These are phyloP conservation scores for Zelopaecilomyces penicillatus DNA, from an alignment of 2,329 filamentous ascomycete genomes.

Conservation along the genomic window DNA sequence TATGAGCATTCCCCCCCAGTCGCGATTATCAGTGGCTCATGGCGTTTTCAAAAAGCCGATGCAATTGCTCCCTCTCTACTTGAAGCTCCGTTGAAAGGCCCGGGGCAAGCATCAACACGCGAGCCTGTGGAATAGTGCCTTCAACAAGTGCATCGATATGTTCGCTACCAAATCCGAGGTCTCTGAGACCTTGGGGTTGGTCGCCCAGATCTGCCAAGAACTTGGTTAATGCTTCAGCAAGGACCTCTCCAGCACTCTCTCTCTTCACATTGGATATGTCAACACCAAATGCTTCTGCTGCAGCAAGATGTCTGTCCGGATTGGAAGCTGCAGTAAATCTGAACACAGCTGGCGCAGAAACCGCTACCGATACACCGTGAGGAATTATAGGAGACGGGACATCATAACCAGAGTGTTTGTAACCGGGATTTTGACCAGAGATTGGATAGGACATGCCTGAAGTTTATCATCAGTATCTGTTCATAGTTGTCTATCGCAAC, in stretches of 20 bases:
- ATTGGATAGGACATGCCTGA: constrained; percentile 94
- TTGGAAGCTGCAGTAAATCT: constrained; percentile 86
- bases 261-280: constrained; percentile 81
- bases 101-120: constrained; percentile 87
- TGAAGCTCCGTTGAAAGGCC: constrained; percentile 63
- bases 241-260: constrained; percentile 81
- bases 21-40: constrained; percentile 27
- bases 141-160: constrained; percentile 82
- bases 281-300: constrained; percentile 84
- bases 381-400: constrained; percentile 75
- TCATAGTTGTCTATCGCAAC: background rate
- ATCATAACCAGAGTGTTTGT: constrained; percentile 80
- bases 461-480: background rate
- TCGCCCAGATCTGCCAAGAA: constrained; percentile 82
- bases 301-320: constrained; percentile 81
- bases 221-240: constrained; percentile 71
- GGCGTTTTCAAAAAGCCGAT: constrained; percentile 56
- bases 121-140: constrained; percentile 84
- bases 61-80: constrained; percentile 63
- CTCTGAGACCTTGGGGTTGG: constrained; percentile 79
- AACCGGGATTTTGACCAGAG: constrained; percentile 84
- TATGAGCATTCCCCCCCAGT: background rate
- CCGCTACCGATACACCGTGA: constrained; percentile 90
- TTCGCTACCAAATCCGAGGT: constrained; percentile 66
- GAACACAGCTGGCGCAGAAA: constrained; percentile 90